Percentiles rank a stretch among this genome's conserved stretches.
Evolutionary conservation across 2,329 filamentous ascomycete species (phyloP).

Genomic region (Hymenotorrendiella dingleyae): DNA sequence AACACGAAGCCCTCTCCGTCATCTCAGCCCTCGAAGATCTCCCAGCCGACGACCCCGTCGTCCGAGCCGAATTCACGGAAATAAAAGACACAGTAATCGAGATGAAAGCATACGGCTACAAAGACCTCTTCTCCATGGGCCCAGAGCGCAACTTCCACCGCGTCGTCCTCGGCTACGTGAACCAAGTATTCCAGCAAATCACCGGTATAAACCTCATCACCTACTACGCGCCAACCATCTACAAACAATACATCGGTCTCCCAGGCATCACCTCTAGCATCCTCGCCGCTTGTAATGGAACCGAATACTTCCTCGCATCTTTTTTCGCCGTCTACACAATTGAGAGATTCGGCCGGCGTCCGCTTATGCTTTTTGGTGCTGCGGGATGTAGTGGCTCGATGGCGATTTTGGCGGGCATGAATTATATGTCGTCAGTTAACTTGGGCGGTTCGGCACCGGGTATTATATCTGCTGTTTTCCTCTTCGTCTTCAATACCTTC

Average conservation of each 20-base stretch:
- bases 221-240: conserved; percentile 45
- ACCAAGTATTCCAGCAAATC: conserved; percentile 48
- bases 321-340: conserved; percentile 37
- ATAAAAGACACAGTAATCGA: conserved; percentile 64
- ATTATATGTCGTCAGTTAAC: conserved; percentile 36
- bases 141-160: conserved; percentile 49
- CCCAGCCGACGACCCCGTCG: conserved; percentile 43
- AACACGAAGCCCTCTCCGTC: conserved; percentile 39
- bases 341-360: conserved; percentile 57
- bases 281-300: conserved; percentile 47
- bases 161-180: conserved; percentile 43
- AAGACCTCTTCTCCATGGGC: conserved; percentile 43
- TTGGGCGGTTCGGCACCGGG: conserved; percentile 28
- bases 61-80: conserved; percentile 45
- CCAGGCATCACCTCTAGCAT: conserved; percentile 44
- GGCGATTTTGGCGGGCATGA: conserved; percentile 45
- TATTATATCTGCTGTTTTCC: conserved; percentile 26
- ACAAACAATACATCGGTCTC: conserved; percentile 41
- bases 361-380: conserved; percentile 66
- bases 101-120: conserved; percentile 29
- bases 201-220: conserved; percentile 39
- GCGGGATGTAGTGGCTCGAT: conserved; percentile 59
- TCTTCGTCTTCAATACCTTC: conserved; percentile 49
- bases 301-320: conserved; percentile 37
- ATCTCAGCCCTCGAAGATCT: conserved; percentile 37